Conservation (phyloP, 306 rosid genomes). For the Acacia acuminata region DNA sequence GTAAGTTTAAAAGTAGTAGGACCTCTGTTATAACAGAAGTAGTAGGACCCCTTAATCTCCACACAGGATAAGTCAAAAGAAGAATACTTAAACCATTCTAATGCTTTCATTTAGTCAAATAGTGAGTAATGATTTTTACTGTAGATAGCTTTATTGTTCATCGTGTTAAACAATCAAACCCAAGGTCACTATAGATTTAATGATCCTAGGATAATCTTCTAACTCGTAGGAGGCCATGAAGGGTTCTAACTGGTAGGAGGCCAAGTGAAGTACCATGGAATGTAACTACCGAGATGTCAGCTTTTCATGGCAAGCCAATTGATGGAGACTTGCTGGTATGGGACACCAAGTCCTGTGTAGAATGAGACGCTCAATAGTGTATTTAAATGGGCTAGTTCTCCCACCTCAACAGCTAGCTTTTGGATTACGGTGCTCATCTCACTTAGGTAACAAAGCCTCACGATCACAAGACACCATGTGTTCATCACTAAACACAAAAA, state of each 20-base stretch:
- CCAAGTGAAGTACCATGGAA: no score
- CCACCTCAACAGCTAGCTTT: neutral
- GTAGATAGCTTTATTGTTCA: neutral
- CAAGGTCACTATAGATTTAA: neutral
- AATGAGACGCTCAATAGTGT: no score
- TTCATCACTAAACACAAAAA: conserved; percentile 14
- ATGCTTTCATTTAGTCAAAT: neutral
- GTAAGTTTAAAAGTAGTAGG: neutral
- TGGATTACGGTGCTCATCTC: no score
- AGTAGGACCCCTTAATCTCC: neutral
- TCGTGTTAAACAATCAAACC: neutral
- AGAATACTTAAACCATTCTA: neutral
- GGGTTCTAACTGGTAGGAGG: no score
- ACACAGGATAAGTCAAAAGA: neutral
- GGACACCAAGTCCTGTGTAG: no score
- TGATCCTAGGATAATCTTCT: neutral
- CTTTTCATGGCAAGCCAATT: no score
- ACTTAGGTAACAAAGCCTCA: neutral
- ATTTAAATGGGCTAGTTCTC: no score
- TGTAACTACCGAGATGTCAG: no score
- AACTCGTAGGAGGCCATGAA: no score
- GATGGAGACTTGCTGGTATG: no score
- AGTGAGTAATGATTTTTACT: neutral
- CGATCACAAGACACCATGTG: neutral
- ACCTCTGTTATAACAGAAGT: neutral